A percentile compares a stretch with the other conserved stretches of the same genome.
These are phyloP conservation scores for Chlorella sp. DNA, from an alignment of 139 green algal genomes.

Conservation along the genomic window DNA sequence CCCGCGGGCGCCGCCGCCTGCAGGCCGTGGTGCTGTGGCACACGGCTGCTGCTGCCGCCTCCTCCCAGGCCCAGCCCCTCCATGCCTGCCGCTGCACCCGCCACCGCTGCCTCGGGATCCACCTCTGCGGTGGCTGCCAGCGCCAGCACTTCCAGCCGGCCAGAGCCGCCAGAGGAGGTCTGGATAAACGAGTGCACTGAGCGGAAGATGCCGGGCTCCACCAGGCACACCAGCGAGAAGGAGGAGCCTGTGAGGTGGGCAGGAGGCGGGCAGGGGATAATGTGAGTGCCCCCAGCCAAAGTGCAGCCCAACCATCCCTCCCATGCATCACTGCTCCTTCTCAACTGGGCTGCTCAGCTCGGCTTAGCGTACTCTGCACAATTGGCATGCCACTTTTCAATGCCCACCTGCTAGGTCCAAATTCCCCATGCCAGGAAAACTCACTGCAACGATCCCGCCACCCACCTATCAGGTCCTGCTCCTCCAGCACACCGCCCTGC, in stretches of 20 bases:
- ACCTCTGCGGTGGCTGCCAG: constrained; percentile 66
- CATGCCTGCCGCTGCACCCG: constrained; percentile 15
- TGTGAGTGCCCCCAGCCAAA: too few relatives aligned
- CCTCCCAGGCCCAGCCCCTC: not conserved
- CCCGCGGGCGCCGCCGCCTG: not conserved
- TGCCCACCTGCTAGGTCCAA: too few relatives aligned
- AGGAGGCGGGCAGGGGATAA: not conserved
- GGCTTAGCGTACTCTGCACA: too few relatives aligned
- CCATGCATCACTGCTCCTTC: too few relatives aligned
- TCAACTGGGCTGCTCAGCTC: too few relatives aligned
- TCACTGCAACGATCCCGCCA: too few relatives aligned
- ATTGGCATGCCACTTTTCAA: too few relatives aligned
- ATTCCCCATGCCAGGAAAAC: too few relatives aligned
- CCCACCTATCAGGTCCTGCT: constrained; percentile 41
- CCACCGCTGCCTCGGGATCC: constrained; percentile 17
- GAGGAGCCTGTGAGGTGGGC: not conserved
- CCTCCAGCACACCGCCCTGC: constrained; percentile 37
- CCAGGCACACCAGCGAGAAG: constrained; percentile 54
- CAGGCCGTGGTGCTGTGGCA: not conserved
- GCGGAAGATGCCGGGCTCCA: constrained; percentile 93
- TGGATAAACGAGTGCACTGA: constrained; percentile 83
- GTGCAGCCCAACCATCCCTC: too few relatives aligned
- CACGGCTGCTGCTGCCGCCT: not conserved
- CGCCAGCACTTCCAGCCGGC: constrained; percentile 89
- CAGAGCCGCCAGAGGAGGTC: constrained; percentile 51